These are phyloP conservation scores for Trichopus zeylanicus DNA, from an alignment of 116 monocot species.

Conservation along the genomic window DNA sequence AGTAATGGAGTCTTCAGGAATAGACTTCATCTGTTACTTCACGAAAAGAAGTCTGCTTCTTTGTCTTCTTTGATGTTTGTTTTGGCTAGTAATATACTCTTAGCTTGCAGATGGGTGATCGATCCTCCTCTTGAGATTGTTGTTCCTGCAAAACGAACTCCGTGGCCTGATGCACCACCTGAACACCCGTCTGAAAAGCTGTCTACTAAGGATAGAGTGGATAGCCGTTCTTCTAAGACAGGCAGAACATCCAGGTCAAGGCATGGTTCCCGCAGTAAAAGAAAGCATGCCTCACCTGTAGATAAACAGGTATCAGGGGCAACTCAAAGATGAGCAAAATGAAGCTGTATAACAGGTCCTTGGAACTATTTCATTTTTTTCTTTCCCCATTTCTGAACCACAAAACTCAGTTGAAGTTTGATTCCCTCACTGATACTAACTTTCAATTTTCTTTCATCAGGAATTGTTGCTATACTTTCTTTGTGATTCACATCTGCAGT, in stretches of 20 bases:
- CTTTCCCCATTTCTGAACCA: too few species aligned
- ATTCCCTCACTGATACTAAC: too few species aligned
- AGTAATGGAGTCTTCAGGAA: too few species aligned
- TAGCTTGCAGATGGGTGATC: constrained; percentile 64
- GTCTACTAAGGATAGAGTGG: constrained; percentile 15
- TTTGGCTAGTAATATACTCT: background rate
- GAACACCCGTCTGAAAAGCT: constrained; percentile 21
- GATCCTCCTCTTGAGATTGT: constrained; percentile 58
- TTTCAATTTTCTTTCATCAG: too few species aligned
- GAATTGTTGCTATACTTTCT: too few species aligned
- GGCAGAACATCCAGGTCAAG: constrained; percentile 41
- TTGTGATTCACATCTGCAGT: too few species aligned
- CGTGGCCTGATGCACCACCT: constrained; percentile 61
- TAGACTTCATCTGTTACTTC: too few species aligned
- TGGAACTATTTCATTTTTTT: too few species aligned
- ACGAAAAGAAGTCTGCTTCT: too few species aligned
- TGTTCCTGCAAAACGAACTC: constrained; percentile 64
- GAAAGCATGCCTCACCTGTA: constrained; percentile 30
- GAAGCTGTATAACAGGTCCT: constrained; percentile 7
- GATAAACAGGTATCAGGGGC: constrained; percentile 10
- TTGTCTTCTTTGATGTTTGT: background rate
- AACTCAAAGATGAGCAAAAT: constrained; percentile 27
- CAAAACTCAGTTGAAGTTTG: too few species aligned
- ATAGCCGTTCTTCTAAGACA: constrained; percentile 26
- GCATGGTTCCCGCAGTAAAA: constrained; percentile 44